These are phyloP conservation scores for Diplodia scrobiculata DNA, from an alignment of 2,329 filamentous ascomycete species.

Conservation along the genomic window DNA sequence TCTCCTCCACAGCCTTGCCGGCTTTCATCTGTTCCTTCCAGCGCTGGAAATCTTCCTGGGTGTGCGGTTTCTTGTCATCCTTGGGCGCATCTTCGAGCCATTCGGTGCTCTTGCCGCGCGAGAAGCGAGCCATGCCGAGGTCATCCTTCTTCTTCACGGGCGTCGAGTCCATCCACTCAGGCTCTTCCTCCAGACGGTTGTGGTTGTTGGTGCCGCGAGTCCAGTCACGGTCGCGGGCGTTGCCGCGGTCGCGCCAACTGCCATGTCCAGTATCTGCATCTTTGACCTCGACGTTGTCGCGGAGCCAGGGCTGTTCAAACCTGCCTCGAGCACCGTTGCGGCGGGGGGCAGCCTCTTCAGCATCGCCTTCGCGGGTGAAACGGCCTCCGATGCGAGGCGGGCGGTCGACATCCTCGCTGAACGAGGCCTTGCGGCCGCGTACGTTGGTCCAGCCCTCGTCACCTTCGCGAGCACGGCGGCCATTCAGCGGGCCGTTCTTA, in stretches of 20 bases:
- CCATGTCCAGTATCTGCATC: slow-evolving; percentile 54
- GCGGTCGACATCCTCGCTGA: slow-evolving; percentile 70
- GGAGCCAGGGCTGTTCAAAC: slow-evolving; percentile 71
- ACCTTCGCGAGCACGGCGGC: slow-evolving; percentile 53
- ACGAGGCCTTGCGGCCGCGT: slow-evolving; percentile 69
- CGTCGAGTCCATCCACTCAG: slow-evolving; percentile 27
- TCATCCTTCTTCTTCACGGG: slow-evolving; percentile 63
- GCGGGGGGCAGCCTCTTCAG: slow-evolving; percentile 55
- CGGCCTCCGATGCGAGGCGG: slow-evolving; percentile 60
- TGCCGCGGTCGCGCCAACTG: slow-evolving; percentile 60
- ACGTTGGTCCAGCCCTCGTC: slow-evolving; percentile 74
- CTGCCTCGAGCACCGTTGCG: slow-evolving; percentile 69
- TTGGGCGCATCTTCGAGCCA: slow-evolving; percentile 74
- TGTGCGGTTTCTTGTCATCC: slow-evolving; percentile 72
- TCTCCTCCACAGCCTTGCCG: slow-evolving; percentile 54
- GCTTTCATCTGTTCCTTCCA: slow-evolving; percentile 93
- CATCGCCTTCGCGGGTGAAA: slow-evolving; percentile 52
- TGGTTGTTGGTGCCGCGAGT: slow-evolving; percentile 51
- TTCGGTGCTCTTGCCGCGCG: slow-evolving; percentile 59
- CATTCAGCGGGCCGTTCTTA: slow-evolving; percentile 43
- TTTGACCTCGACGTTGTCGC: slow-evolving; percentile 55
- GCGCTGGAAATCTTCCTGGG: slow-evolving; percentile 87
- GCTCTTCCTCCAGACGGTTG: slow-evolving; percentile 51
- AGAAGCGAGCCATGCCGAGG: slow-evolving; percentile 24
- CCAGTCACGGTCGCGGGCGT: slow-evolving; percentile 60